Base-by-base conservation (phyloP, 371 early-diverging fungal species). In the Entomophthora muscae region DNA sequence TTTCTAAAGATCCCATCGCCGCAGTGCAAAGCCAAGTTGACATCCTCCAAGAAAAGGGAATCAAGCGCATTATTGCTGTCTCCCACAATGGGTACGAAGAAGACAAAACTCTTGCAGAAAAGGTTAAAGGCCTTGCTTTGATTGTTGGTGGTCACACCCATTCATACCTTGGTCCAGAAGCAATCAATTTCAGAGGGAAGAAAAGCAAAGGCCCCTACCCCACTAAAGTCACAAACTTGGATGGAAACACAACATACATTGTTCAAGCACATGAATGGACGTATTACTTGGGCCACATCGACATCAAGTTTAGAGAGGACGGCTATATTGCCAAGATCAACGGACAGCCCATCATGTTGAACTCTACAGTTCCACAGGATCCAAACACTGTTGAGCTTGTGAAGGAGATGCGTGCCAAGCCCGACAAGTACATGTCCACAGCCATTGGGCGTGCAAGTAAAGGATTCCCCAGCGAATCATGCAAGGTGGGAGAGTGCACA, bases 41-140 rank as follows among this genome's bases (percentile, higher is more conserved):
- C 33, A 73, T 77, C 54, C 71, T 86, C 23, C 73, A 76, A 24
- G 63, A 65, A 12, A 66, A 72, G 68, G 88, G 86, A 31, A 75
- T 85, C 71, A 78, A 78, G 59, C 74, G 81, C 3, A 75, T 88
- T 56, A 69, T 88, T 17, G 75, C 77, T 1, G 55, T 88, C 3
- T 84, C 84, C 17, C 87, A 88, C 66, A 78, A 82, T 59, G 87
- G 88, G 3, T 87, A 85, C 65, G 68, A 65, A 21, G 72, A 71
- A 2, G 87, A 88, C 65, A 68, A 72, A 69, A 72, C 73, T 23
- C 61, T 88, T 57, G 87, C 88, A 0, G 67, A 68, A 52, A 74
- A 72, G 0, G 72, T 76, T 13, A 69, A 68, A 28, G 82, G 84
- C 3, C 26, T 81, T 22, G 66, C 73, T 22, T 65, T 83, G 33